Conservation (phyloP, 2,329 filamentous ascomycete species). For the Fusarium brevicatenulatum region DNA sequence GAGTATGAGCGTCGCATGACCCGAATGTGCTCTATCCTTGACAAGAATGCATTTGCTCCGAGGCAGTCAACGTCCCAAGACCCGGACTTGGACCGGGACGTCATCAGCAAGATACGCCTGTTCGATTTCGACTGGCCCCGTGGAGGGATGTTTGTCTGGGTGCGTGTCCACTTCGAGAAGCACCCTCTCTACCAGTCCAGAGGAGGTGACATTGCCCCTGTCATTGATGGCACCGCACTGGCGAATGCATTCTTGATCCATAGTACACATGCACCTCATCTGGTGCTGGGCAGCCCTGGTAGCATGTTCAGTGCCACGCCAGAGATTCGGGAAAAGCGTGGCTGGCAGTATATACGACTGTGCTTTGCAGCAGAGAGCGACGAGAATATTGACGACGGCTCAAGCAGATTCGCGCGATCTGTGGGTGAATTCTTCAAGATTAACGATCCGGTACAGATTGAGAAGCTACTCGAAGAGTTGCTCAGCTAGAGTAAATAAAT, state of each 20-base stretch:
- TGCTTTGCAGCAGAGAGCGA: constrained; percentile 89
- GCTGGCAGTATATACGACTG: constrained; percentile 78
- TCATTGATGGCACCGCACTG: constrained; percentile 66
- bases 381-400: constrained; percentile 71
- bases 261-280: constrained; percentile 74
- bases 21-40: constrained; percentile 78
- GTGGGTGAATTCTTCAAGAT: constrained; percentile 81
- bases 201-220: constrained; percentile 44
- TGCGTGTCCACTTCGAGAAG: constrained; percentile 74
- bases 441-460: constrained; percentile 72
- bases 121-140: constrained; percentile 83
- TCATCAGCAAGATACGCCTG: constrained; percentile 78
- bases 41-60: constrained; percentile 72
- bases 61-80: constrained; percentile 66
- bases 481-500: constrained; percentile 10
- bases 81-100: constrained; percentile 72
- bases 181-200: constrained; percentile 72
- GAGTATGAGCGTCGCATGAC: constrained; percentile 88
- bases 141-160: constrained; percentile 93
- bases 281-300: constrained; percentile 77
- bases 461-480: constrained; percentile 64
- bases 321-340: constrained; percentile 65
- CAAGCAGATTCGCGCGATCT: constrained; percentile 72
- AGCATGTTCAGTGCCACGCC: constrained; percentile 76
- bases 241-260: constrained; percentile 75